A percentile compares a stretch with the other conserved stretches of the same genome.
Evolutionary conservation across 805 yeast genomes (phyloP).

Genomic region (Lachancea fermentati): DNA sequence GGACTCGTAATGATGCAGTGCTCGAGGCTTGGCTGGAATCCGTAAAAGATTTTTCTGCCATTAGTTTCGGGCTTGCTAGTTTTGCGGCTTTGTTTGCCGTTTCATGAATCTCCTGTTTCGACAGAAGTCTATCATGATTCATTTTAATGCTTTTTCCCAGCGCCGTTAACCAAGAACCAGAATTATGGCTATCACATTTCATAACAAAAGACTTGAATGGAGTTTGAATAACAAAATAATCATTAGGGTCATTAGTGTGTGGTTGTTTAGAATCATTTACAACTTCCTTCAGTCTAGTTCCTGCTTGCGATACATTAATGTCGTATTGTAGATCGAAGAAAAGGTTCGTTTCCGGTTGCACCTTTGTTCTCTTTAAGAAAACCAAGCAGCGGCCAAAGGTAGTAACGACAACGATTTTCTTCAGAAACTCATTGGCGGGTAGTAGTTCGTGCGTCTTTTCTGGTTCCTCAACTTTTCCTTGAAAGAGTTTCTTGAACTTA

Average conservation of each 20-base stretch:
- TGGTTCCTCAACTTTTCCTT: conserved; percentile 13
- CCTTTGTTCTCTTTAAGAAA: conserved; percentile 39
- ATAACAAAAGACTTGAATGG: conserved; percentile 49
- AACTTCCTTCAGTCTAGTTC: conserved; percentile 55
- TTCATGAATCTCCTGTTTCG: conserved; percentile 8
- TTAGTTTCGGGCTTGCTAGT: conserved; percentile 13
- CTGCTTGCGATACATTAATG: conserved; percentile 47
- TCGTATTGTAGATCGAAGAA: conserved; percentile 47
- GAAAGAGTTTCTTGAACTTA: conserved; percentile 26
- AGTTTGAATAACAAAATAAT: conserved; percentile 51
- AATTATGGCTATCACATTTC: conserved; percentile 48
- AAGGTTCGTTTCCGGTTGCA: conserved; percentile 26
- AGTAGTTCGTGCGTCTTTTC: conserved; percentile 13
- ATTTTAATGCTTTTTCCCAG: conserved; percentile 44
- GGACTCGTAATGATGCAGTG: conserved; percentile 1
- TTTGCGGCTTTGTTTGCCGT: conserved; percentile 19
- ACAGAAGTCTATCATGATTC: conserved; percentile 44
- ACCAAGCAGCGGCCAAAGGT: conserved; percentile 58
- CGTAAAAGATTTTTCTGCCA: conserved; percentile 5
- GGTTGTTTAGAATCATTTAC: conserved; percentile 33
- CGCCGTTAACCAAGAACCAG: conserved; percentile 52
- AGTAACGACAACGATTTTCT: conserved; percentile 53
- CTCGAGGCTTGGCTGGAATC: conserved; percentile 6
- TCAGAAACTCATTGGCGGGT: conserved; percentile 34
- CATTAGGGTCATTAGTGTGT: conserved; percentile 23